Base-by-base conservation (phyloP, 257 asterid genomes). In the Marsdenia floribunda region DNA sequence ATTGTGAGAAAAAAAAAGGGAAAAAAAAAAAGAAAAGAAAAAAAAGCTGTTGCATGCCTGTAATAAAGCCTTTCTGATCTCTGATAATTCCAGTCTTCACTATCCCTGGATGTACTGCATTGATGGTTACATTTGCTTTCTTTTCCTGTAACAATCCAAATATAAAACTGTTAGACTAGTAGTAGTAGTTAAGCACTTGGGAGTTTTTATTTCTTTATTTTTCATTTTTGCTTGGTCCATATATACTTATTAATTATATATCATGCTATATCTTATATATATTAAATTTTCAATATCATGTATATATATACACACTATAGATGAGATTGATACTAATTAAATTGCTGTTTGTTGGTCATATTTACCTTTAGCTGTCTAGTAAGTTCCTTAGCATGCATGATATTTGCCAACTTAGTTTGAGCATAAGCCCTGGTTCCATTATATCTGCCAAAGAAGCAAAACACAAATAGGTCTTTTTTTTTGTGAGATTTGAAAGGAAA, bases 51-150 rank as follows among this genome's bases (percentile, higher is more conserved):
- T 72, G 75, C 90, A 86, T 86, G 91, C 98, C 98, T 90, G 98
- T 90, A 81, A 93, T 83, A 86, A 93, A 86, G 86, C 97, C 96
- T 83, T 87, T 93, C 86, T 91, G 91, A 73, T 93, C 97, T 78
- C 98, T 88, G 84, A 83, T 88, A 66, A 93, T 93, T 64, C 93
- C 98, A 64, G 98, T 93, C 88, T 93, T 93, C 72, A 91, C 96
- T 54, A 93, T 85, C 37, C 98, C 98, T 68, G 98, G 98, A 73
- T 93, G 97, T 58, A 91, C 97, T 53, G 96, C 94, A 81, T 91
- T 93, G 89, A 91, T 87, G 21, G 90, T 86, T 80, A 93, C 96
- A 81, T 93, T 91, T 87, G 97, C 97, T 73, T 84, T 83, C 78
- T 83, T 85, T 81, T 87, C 96, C 97, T 93, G 91, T 82, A 63